Percentiles rank a stretch among this genome's conserved stretches.
Conservation (phyloP, 2,329 filamentous ascomycete genomes). For the Coniochaeta prunicola region DNA sequence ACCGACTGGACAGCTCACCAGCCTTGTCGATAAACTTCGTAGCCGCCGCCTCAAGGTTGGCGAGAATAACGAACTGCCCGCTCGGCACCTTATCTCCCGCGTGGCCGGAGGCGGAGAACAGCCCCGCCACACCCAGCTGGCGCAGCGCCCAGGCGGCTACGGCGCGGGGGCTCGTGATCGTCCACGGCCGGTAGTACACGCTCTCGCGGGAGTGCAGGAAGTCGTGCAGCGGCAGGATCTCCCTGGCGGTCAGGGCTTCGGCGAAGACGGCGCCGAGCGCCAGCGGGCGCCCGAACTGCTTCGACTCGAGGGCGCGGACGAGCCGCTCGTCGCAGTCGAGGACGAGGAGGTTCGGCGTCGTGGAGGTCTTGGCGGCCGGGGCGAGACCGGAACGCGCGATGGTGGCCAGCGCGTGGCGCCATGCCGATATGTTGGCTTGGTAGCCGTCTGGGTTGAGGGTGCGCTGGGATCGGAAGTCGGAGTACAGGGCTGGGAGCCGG, state of each 20-base stretch:
- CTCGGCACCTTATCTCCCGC: constrained; percentile 46
- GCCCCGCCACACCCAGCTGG: constrained; percentile 56
- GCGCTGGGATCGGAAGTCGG: constrained; percentile 19
- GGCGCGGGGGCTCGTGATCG: constrained; percentile 62
- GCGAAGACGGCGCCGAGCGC: constrained; percentile 70
- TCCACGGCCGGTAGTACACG: constrained; percentile 59
- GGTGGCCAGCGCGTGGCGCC: constrained; percentile 23
- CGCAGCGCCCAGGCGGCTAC: constrained; percentile 69
- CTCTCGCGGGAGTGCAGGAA: constrained; percentile 61
- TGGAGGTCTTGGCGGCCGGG: constrained; percentile 15
- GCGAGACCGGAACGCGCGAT: constrained; percentile 23
- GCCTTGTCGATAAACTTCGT: constrained; percentile 43
- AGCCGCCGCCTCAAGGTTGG: constrained; percentile 53
- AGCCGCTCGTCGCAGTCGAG: constrained; percentile 56
- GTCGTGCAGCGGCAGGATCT: constrained; percentile 62
- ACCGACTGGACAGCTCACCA: constrained; percentile 36
- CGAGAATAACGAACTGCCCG: constrained; percentile 59
- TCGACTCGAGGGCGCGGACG: constrained; percentile 62
- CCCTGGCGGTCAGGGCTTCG: constrained; percentile 63
- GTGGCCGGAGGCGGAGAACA: constrained; percentile 19
- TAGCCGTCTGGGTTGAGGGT: constrained; percentile 20
- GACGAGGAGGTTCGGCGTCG: constrained; percentile 39
- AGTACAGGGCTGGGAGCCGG: constrained; percentile 19
- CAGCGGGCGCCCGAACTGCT: constrained; percentile 73
- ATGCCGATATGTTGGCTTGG: constrained; percentile 26